Conservation (phyloP, 164 flowering plant genomes). For the Warburgia ugandensis region DNA sequence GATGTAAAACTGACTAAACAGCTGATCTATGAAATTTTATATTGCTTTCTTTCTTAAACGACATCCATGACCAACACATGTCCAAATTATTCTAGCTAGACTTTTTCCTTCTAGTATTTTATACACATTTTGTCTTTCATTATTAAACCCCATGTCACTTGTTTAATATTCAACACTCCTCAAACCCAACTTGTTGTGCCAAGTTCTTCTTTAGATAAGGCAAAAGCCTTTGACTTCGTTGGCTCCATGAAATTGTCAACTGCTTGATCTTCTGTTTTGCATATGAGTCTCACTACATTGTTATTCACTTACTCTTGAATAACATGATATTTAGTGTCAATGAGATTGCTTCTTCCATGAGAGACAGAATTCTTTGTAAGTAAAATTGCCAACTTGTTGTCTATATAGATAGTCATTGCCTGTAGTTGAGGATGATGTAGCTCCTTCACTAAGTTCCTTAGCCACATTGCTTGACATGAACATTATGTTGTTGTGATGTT, state of each 20-base stretch:
- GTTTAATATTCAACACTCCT: too few species aligned
- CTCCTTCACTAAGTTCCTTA: neutral
- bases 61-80: too few species aligned
- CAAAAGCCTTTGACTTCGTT: neutral
- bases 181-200: neutral
- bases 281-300: neutral
- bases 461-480: neutral
- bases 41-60: too few species aligned
- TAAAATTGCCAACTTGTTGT: neutral
- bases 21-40: too few species aligned
- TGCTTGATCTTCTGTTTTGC: neutral
- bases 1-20: too few species aligned
- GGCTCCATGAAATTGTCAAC: neutral
- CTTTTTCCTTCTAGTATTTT: too few species aligned
- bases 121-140: too few species aligned
- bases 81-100: too few species aligned
- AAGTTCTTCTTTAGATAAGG: neutral
- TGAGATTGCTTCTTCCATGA: neutral
- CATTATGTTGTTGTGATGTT: neutral
- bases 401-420: neutral
- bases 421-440: too few species aligned
- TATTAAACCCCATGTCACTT: too few species aligned
- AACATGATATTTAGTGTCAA: neutral
- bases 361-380: neutral
- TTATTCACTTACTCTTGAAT: neutral